Evolutionary conservation across 495 filamentous ascomycete genomes (phyloP), one percentile per base, ranked within the genome.

Genomic region (Daldinia decipiens): DNA sequence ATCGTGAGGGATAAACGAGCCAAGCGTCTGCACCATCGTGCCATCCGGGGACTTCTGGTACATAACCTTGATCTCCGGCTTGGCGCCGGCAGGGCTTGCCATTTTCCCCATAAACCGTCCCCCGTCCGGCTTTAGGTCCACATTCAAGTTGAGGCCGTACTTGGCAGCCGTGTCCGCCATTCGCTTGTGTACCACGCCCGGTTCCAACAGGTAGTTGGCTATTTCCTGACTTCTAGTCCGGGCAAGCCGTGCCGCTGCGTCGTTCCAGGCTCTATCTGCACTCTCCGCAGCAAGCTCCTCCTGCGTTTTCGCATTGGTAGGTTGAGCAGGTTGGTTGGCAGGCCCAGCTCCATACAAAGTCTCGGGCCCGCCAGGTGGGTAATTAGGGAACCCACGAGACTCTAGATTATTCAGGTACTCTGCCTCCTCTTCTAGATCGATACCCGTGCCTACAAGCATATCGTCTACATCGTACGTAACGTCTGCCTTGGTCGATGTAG

Each of bases 381-480:
- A 82, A 15, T 86, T 82, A 0, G 83, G 79, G 64, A 84, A 84
- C 17, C 84, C 83, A 17, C 76, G 76, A 27, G 75, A 76, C 17
- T 79, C 78, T 40, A 84, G 83, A 62, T 86, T 85, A 21, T 89
- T 86, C 61, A 94, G 79, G 64, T 84, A 88, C 43, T 91, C 89
- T 68, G 95, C 92, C 76, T 97, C 94, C 75, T 91, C 93, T 57
- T 87, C 87, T 1, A 97, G 81, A 82, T 97, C 91, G 63, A 97
- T 90, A 55, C 92, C 93, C 24, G 93, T 91, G 34, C 87, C 90
- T 31, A 87, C 86, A 63, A 97, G 76, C 52, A 93, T 89, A 82
- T 97, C 94, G 53, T 86, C 89, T 55, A 93, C 82, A 39, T 87
- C 85, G 52, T 84, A 81, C 61, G 92, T 88, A 47, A 89, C 86